Evolutionary conservation across 1,139 yeast species (phyloP), one percentile per base, ranked within the genome.

Genomic region (Entelexis paramagnoliae): DNA sequence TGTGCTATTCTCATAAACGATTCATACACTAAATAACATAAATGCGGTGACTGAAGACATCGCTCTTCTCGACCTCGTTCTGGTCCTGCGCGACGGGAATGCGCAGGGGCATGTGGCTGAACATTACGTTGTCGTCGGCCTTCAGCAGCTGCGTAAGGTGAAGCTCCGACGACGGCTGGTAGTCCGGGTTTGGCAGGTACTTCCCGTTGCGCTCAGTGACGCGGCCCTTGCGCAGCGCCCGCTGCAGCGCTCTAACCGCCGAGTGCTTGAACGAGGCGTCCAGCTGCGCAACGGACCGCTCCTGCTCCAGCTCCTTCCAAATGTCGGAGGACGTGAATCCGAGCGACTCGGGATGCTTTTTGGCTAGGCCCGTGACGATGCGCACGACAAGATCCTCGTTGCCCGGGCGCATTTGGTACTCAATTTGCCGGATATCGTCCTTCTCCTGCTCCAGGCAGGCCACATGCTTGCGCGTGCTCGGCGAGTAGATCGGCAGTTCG

Each of bases 121-220:
- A 68, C 63, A 68, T 60, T 22, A 68, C 69, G 34, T 66, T 66
- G 52, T 68, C 71, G 52, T 64, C 66, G 1, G 68, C 66, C n/a
- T 68, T 63, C 38, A 68, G 58, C 44, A 65, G 63, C 54, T 67
- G 68, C 7, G 66, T 58, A 29, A 68, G 59, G n/a, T 68, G 61
- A 47, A 64, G 55, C 54, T 67, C 71, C 0, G 68, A 61, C 2
- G 70, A 66, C 17, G 70, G 68, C 55, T 66, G 70, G 56, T 61
- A 63, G 36, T 54, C 60, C 13, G 63, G 61, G 54, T 68, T 68
- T 33, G 66, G 65, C 47, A 57, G 61, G 51, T 65, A 68, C 39
- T 62, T 58, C 13, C 60, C 60, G 19, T 65, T 67, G 9, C 60
- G 60, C 52, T 66, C 65, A 40, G 63, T 46, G 32, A 68, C 61